Conservation (phyloP, 179 eudicot species). For the Monotropa hypopitys region DNA sequence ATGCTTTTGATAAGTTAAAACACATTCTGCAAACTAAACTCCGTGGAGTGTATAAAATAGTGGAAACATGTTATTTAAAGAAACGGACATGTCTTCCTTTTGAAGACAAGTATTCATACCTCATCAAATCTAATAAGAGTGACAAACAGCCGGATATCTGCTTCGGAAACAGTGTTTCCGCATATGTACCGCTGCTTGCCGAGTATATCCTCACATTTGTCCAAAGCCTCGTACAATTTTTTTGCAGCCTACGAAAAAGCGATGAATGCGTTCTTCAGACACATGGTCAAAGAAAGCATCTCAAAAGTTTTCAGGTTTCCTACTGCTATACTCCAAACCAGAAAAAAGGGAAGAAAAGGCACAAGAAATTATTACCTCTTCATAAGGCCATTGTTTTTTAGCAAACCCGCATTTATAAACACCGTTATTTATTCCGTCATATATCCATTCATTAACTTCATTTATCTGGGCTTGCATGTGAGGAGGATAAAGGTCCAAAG, state of each 20-base stretch:
- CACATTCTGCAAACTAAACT: neutral
- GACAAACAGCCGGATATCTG: conserved; percentile 80
- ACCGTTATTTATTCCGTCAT: conserved; percentile 69
- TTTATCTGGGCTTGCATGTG: conserved; percentile 48
- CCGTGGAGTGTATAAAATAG: neutral
- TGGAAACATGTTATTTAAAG: neutral
- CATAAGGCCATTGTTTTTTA: conserved; percentile 70
- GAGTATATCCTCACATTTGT: conserved; percentile 79
- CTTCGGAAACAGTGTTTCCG: conserved; percentile 68
- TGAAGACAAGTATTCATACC: conserved; percentile 30
- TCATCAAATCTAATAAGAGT: conserved; percentile 88
- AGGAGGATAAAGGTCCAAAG: conserved; percentile 71
- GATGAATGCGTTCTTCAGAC: neutral
- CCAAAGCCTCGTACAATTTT: conserved; percentile 57
- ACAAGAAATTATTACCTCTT: conserved; percentile 11
- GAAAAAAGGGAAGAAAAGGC: neutral
- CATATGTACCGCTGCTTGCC: conserved; percentile 66
- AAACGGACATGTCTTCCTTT: neutral
- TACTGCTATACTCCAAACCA: neutral
- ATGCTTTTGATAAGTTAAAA: neutral
- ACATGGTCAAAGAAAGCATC: neutral
- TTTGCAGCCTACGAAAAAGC: conserved; percentile 42
- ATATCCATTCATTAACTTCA: conserved; percentile 59
- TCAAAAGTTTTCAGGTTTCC: neutral
- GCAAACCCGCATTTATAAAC: conserved; percentile 94